Evolutionary conservation across 441 rosid genomes (phyloP).

Genomic region (Mallotus japonicus): DNA sequence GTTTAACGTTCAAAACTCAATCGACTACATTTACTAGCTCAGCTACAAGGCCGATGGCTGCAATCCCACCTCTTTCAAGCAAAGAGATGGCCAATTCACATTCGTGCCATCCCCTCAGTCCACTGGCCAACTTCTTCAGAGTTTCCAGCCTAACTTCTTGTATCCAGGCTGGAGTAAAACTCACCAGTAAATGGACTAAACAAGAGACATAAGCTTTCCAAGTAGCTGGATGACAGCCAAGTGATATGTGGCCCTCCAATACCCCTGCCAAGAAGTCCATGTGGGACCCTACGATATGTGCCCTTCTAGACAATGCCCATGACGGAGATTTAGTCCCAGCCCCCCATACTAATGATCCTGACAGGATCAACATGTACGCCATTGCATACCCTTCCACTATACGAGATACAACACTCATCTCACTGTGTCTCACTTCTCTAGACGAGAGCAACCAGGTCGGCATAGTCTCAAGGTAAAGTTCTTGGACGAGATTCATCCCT

Average conservation of each 20-base stretch:
- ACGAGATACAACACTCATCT: constrained; percentile 33
- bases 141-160: constrained; percentile 48
- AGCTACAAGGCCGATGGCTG: constrained; percentile 37
- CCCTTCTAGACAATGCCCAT: constrained; percentile 34
- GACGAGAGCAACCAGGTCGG: constrained; percentile 57
- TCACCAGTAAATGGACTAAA: constrained; percentile 44
- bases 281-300: constrained; percentile 34
- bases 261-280: constrained; percentile 50
- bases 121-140: constrained; percentile 44
- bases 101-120: constrained; percentile 52
- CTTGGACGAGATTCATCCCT: constrained; percentile 44
- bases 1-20: constrained; percentile 15
- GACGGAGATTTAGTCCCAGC: constrained; percentile 30
- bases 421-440: constrained; percentile 29
- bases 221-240: constrained; percentile 52
- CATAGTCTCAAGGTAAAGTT: constrained; percentile 42
- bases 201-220: constrained; percentile 65
- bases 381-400: constrained; percentile 53
- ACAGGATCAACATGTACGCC: constrained; percentile 45
- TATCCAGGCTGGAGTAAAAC: constrained; percentile 52
- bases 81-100: constrained; percentile 55
- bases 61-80: constrained; percentile 58
- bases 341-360: constrained; percentile 45
- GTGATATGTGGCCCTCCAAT: constrained; percentile 45
- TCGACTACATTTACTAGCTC: constrained; percentile 33